These are phyloP conservation scores for Mortierella sp. DNA, from an alignment of 371 early-diverging fungal species.

Conservation along the genomic window DNA sequence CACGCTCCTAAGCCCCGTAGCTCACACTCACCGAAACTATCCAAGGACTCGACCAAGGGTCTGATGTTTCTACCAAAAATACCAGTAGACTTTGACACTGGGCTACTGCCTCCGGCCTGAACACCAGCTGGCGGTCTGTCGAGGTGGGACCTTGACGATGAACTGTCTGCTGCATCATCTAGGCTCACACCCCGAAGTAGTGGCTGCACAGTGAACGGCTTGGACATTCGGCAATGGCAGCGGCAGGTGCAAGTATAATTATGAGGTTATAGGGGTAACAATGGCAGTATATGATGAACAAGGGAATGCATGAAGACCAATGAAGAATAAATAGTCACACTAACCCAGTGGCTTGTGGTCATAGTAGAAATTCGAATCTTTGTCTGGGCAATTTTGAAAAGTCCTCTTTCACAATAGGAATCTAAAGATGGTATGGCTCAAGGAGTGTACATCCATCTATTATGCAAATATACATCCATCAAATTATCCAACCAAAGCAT, in stretches of 20 bases:
- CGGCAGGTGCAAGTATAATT: neutral
- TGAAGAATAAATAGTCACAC: neutral
- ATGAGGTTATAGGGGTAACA: neutral
- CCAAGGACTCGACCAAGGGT: conserved; percentile 62
- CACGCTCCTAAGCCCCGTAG: neutral
- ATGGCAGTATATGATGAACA: neutral
- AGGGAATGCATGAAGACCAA: neutral
- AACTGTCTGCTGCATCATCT: conserved; percentile 32
- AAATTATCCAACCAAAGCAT: neutral
- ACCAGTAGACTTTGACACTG: conserved; percentile 32
- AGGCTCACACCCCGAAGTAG: conserved; percentile 46
- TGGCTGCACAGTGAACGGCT: conserved; percentile 43
- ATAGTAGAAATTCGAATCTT: conserved; percentile 3
- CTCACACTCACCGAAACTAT: conserved; percentile 65
- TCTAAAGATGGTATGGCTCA: conserved; percentile 25
- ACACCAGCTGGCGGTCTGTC: conserved; percentile 24
- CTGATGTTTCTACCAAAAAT: conserved; percentile 36
- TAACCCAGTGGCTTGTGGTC: conserved; percentile 10
- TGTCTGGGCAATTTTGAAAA: neutral
- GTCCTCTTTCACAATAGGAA: conserved; percentile 32
- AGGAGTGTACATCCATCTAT: conserved; percentile 9
- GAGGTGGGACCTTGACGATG: conserved; percentile 34
- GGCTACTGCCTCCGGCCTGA: conserved; percentile 18
- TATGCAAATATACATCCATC: conserved; percentile 14
- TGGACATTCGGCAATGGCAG: conserved; percentile 22